These are phyloP conservation scores for Hansenula sp. DNA, from an alignment of 1,139 yeast species.

Conservation along the genomic window DNA sequence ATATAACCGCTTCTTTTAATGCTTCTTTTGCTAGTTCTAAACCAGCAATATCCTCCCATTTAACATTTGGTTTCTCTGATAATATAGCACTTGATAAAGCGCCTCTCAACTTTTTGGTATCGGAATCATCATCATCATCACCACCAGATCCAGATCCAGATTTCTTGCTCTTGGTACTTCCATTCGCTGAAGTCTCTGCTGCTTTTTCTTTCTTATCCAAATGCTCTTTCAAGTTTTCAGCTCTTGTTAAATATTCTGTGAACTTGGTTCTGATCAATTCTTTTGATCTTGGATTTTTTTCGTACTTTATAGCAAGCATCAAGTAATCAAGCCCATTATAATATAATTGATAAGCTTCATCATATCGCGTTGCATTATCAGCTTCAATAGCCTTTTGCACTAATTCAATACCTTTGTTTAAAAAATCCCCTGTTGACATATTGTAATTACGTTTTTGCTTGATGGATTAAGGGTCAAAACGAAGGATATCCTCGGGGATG, in stretches of 20 bases:
- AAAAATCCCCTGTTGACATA: slow-evolving; percentile 72
- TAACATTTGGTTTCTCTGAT: slow-evolving; percentile 88
- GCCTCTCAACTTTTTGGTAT: slow-evolving; percentile 82
- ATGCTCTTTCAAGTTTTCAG: slow-evolving; percentile 91
- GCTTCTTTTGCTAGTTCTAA: slow-evolving; percentile 95
- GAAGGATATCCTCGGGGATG: no score
- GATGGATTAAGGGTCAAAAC: no score
- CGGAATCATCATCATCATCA: slow-evolving; percentile 73
- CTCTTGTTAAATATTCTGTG: slow-evolving; percentile 87
- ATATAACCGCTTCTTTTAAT: slow-evolving; percentile 91
- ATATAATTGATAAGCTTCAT: slow-evolving; percentile 90
- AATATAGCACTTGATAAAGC: slow-evolving; percentile 92
- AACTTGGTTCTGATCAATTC: slow-evolving; percentile 86
- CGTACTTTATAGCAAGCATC: slow-evolving; percentile 95
- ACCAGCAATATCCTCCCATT: slow-evolving; percentile 97
- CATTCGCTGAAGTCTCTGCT: slow-evolving; percentile 43
- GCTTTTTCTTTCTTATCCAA: slow-evolving; percentile 57
- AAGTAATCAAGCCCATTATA: slow-evolving; percentile 92
- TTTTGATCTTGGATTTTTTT: slow-evolving; percentile 85
- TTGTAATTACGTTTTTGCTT: no score
- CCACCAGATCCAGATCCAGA: slow-evolving; percentile 33
- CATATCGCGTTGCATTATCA: slow-evolving; percentile 86
- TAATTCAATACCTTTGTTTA: slow-evolving; percentile 88
- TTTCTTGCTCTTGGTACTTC: slow-evolving; percentile 49
- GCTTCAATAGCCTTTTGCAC: slow-evolving; percentile 95